phyloP scores from a whole-genome alignment of 805 yeast genomes.

The Metschnikowia arizonensis region DNA sequence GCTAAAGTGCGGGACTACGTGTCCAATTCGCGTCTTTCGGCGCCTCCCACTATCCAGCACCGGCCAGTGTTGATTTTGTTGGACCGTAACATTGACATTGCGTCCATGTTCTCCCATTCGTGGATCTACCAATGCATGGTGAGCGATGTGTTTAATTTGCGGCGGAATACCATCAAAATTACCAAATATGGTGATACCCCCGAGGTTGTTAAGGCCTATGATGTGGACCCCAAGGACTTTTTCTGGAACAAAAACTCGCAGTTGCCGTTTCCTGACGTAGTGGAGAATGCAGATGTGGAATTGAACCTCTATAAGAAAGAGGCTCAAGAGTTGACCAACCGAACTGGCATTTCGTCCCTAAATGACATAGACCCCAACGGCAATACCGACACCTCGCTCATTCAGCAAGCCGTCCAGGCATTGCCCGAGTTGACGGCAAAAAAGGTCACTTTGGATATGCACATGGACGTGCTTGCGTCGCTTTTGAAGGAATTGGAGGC shows the following conservation, averaged over 20 bases:
- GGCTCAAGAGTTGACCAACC: constrained; percentile 78
- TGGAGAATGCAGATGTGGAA: constrained; percentile 88
- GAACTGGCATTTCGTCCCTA: constrained; percentile 67
- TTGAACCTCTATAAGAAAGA: constrained; percentile 77
- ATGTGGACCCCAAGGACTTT: constrained; percentile 88
- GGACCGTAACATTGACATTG: constrained; percentile 86
- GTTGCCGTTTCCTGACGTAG: constrained; percentile 97
- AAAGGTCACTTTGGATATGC: constrained; percentile 87
- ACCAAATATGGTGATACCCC: constrained; percentile 28
- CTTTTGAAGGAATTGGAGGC: constrained; percentile 78
- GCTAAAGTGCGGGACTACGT: constrained; percentile 80
- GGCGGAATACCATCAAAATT: constrained; percentile 76
- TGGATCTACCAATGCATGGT: constrained; percentile 98
- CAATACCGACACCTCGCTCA: constrained; percentile 56
- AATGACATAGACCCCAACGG: constrained; percentile 66
- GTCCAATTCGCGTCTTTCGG: constrained; percentile 50
- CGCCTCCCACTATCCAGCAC: constrained; percentile 34
- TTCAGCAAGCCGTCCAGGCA: constrained; percentile 84
- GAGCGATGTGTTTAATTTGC: constrained; percentile 80
- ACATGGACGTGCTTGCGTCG: constrained; percentile 89
- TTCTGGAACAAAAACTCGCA: constrained; percentile 86
- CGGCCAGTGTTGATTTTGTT: constrained; percentile 75
- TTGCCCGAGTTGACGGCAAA: constrained; percentile 89
- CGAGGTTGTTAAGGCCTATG: constrained; percentile 55
- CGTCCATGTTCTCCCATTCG: constrained; percentile 93